Evolutionary conservation across 306 rosid species (phyloP), one percentile per base, ranked within the genome.

Genomic region (Alnus rubra): DNA sequence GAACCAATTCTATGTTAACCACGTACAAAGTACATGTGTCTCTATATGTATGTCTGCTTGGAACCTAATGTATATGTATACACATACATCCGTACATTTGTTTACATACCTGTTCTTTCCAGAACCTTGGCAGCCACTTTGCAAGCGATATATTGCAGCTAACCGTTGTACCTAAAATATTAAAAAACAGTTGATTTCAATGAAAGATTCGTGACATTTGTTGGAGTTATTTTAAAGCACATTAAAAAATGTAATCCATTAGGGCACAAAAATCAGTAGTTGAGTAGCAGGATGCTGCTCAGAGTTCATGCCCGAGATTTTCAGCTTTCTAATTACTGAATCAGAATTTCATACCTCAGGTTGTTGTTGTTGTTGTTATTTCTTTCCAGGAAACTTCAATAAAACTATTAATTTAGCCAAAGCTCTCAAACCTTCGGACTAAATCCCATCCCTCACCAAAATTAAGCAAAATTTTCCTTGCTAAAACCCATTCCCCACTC

Each of bases 61-160:
- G 9, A 23, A 23, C 28, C 28, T 23, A 23, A 23, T 23, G 35
- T 62, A 30, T 31, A 33, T 13, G 28, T 2, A 64, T 16, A 5
- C 44, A 64, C 4, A 64, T 18, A 62, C 39, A 62, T 3, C 35
- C 45, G 5, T 5, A 42, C 45, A 42, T 42, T 42, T 42, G 45
- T 42, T 42, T 67, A 42, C 9, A 18, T 67, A 93, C 98, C 97
- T 89, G 83, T 87, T 95, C 73, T 90, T 91, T 60, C 96, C 96
- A 72, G 84, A 90, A 52, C 87, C 85, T 83, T 92, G 98, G 86
- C 88, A 70, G 64, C 87, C 90, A 88, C 97, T 91, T 64, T 35
- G 82, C 82, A 95, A 77, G 42, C 80, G 88, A 89, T 95, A 92
- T 50, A 95, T 75, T 71, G 84, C 81, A n/a, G 98, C 96, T 53